phyloP scores from a whole-genome alignment of 2,329 filamentous ascomycete genomes.

The Penicillium expansum region DNA sequence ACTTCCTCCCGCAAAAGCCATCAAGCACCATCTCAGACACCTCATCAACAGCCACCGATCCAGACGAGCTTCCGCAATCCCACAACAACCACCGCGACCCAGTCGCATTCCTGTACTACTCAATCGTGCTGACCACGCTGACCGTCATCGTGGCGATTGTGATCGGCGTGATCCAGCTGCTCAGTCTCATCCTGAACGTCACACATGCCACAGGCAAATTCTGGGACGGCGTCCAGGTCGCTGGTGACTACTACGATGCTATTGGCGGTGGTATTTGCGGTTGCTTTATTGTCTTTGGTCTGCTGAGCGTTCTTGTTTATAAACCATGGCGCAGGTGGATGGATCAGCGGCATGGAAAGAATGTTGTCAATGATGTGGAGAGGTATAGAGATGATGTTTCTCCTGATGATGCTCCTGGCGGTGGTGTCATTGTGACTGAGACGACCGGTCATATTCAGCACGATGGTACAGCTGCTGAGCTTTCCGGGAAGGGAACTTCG shows the following conservation, averaged over 20 bases:
- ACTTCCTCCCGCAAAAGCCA: constrained; percentile 37
- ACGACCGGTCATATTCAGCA: not conserved
- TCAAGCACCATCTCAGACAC: constrained; percentile 16
- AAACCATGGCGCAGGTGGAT: constrained; percentile 70
- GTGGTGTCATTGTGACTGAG: not conserved
- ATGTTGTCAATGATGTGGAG: constrained; percentile 22
- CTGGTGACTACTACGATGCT: constrained; percentile 79
- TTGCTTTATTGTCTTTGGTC: constrained; percentile 74
- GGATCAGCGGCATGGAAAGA: constrained; percentile 37
- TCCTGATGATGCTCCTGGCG: not conserved
- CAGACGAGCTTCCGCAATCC: constrained; percentile 22
- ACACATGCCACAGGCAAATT: constrained; percentile 72
- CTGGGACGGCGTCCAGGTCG: constrained; percentile 79
- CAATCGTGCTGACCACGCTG: constrained; percentile 77
- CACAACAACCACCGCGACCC: constrained; percentile 63
- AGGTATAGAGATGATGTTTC: constrained; percentile 19
- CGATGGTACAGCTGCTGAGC: not conserved
- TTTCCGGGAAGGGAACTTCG: constrained; percentile 12
- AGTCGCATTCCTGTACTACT: constrained; percentile 93
- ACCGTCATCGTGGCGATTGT: constrained; percentile 81
- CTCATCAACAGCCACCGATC: constrained; percentile 15
- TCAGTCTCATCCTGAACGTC: constrained; percentile 75
- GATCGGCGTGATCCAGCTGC: constrained; percentile 80
- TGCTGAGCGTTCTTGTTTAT: constrained; percentile 71
- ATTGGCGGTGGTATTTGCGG: constrained; percentile 85